Percentiles rank a stretch among this genome's conserved stretches.
These are phyloP conservation scores for Penicillium sp. DNA, from an alignment of 2,329 filamentous ascomycete species.

Conservation along the genomic window DNA sequence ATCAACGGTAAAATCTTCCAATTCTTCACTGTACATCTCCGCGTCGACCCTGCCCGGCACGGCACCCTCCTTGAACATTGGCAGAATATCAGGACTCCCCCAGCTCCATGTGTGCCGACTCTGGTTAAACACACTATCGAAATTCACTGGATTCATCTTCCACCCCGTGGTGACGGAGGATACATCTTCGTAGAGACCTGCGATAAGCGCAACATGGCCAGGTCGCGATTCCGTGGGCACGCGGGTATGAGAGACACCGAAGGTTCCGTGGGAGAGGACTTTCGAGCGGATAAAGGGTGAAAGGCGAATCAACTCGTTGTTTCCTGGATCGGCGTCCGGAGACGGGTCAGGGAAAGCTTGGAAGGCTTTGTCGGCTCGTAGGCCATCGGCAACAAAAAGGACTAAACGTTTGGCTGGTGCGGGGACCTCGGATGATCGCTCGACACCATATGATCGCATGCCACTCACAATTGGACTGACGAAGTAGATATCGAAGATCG, in stretches of 20 bases:
- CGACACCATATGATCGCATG: constrained; percentile 77
- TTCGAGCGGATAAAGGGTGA: constrained; percentile 89
- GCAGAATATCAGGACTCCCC: constrained; percentile 95
- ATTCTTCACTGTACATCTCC: constrained; percentile 77
- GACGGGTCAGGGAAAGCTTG: constrained; percentile 89
- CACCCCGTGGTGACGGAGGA: constrained; percentile 96
- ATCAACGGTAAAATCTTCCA: constrained; percentile 85
- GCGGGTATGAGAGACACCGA: constrained; percentile 94
- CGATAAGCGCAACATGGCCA: constrained; percentile 94
- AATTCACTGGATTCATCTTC: constrained; percentile 98
- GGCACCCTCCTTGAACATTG: constrained; percentile 96
- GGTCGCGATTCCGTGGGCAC: constrained; percentile 96
- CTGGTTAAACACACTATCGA: constrained; percentile 97
- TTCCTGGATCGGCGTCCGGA: constrained; percentile 41
- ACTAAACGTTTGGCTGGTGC: constrained; percentile 87
- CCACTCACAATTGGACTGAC: constrained; percentile 95
- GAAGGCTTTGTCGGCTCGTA: constrained; percentile 97
- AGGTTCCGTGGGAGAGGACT: constrained; percentile 85
- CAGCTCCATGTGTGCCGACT: constrained; percentile 98
- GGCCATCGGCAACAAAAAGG: constrained; percentile 93
- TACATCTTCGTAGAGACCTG: constrained; percentile 95
- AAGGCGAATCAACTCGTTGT: constrained; percentile 65
- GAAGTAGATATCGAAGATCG: constrained; percentile 98
- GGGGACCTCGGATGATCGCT: constrained; percentile 58
- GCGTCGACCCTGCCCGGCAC: constrained; percentile 82